Evolutionary conservation across 2,329 filamentous ascomycete species (phyloP).

Genomic region (Trichocomaceae sp.): DNA sequence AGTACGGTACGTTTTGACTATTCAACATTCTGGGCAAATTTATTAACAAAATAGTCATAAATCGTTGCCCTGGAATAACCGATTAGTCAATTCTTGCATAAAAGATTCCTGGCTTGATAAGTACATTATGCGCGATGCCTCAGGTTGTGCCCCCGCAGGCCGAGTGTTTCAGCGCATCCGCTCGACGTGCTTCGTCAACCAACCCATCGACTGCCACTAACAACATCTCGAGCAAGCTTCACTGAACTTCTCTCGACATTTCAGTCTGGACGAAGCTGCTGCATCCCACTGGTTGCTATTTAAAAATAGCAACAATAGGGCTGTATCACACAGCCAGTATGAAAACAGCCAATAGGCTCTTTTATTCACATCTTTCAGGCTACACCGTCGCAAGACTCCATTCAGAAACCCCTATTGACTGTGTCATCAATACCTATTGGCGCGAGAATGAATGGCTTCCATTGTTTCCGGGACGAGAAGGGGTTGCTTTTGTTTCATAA

Average conservation of each 20-base stretch:
- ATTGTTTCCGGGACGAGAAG: slow-evolving; percentile 9
- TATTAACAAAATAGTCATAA: neutral
- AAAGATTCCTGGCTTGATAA: slow-evolving; percentile 5
- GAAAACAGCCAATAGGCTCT: neutral
- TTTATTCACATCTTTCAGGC: neutral
- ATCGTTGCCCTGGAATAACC: neutral
- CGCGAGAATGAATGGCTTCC: slow-evolving; percentile 10
- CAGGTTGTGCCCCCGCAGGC: neutral
- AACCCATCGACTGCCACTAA: slow-evolving; percentile 3
- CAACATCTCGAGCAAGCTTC: neutral
- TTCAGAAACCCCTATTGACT: neutral
- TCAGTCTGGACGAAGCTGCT: neutral
- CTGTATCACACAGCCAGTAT: neutral
- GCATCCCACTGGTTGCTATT: neutral
- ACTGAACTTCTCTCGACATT: neutral
- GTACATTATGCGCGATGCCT: neutral
- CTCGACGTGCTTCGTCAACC: slow-evolving; percentile 7
- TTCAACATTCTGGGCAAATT: no score
- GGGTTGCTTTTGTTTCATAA: slow-evolving; percentile 12
- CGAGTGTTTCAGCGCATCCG: slow-evolving; percentile 8
- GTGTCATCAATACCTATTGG: slow-evolving; percentile 7
- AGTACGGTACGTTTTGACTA: no score
- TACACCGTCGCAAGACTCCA: neutral
- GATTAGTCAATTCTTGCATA: neutral
- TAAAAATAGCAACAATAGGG: slow-evolving; percentile 5